Evolutionary conservation across 805 yeast species (phyloP).

Genomic region (Candida loeiensis): DNA sequence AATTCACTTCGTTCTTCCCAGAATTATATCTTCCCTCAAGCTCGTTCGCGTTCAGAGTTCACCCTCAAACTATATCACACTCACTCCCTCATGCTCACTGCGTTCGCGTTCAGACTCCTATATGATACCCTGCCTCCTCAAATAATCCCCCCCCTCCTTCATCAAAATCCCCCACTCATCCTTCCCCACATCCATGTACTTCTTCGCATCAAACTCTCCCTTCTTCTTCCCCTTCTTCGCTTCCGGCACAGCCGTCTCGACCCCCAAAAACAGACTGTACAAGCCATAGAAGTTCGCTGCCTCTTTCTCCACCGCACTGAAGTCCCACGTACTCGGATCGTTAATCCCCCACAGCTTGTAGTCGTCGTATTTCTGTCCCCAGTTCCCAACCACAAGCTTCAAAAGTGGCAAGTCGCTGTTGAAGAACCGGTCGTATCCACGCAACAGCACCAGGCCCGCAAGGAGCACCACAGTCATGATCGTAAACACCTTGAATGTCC

Average conservation of each 20-base stretch:
- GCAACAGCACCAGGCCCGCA: slow-evolving; percentile 16
- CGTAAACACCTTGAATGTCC: slow-evolving; percentile 18
- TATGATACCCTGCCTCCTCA: slow-evolving; percentile 5
- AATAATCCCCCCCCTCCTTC: slow-evolving; percentile 5
- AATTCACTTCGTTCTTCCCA: no score
- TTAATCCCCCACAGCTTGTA: background rate
- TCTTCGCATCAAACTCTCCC: slow-evolving; percentile 2
- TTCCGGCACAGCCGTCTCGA: background rate
- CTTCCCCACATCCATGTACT: slow-evolving; percentile 5
- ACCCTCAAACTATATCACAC: no score
- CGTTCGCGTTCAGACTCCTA: background rate
- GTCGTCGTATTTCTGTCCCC: background rate
- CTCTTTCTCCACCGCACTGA: background rate
- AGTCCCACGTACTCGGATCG: slow-evolving; percentile 1
- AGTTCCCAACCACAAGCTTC: background rate
- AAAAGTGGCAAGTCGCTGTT: slow-evolving; percentile 15
- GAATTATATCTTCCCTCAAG: no score
- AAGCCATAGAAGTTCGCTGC: slow-evolving; percentile 1
- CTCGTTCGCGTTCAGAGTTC: no score
- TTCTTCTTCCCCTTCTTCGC: slow-evolving; percentile 1
- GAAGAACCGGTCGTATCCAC: slow-evolving; percentile 22
- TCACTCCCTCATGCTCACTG: background rate
- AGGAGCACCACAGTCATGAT: slow-evolving; percentile 14
- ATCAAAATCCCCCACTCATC: slow-evolving; percentile 1
- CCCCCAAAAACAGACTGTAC: slow-evolving; percentile 4